Conservation (phyloP, 2,329 filamentous ascomycete genomes). For the Xylariaceae sp. region DNA sequence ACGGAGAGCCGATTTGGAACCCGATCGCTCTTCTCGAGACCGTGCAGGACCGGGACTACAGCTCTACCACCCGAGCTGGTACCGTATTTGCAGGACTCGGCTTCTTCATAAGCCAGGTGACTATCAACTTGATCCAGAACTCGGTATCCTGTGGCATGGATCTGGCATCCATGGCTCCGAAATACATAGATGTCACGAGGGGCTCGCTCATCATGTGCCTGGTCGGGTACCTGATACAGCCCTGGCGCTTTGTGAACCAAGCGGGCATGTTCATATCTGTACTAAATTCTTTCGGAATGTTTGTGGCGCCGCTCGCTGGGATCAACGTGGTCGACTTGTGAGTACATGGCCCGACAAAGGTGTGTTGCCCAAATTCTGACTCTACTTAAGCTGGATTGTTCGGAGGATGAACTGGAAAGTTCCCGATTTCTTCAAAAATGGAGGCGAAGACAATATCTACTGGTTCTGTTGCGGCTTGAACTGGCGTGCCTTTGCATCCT, state of each 20-base stretch:
- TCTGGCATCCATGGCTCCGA: constrained; percentile 10
- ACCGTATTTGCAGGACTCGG: constrained; percentile 13
- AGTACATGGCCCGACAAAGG: constrained; percentile 1
- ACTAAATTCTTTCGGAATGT: constrained; percentile 7
- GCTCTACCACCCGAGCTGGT: constrained; percentile 5
- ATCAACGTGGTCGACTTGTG: constrained; percentile 14
- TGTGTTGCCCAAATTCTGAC: neutral
- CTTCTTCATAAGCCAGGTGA: constrained; percentile 6
- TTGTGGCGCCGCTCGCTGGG: constrained; percentile 8
- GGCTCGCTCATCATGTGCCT: constrained; percentile 13
- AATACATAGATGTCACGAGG: constrained; percentile 12
- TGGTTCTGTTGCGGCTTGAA: constrained; percentile 9
- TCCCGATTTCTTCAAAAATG: constrained; percentile 12
- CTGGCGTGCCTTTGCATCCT: constrained; percentile 6
- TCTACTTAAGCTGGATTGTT: constrained; percentile 9
- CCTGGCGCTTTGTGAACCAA: constrained; percentile 7
- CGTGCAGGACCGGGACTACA: constrained; percentile 5
- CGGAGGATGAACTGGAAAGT: constrained; percentile 12
- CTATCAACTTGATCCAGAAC: constrained; percentile 13
- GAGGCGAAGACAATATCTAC: constrained; percentile 11
- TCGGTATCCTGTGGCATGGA: constrained; percentile 11
- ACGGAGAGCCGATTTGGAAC: constrained; percentile 8
- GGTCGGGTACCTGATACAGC: constrained; percentile 9
- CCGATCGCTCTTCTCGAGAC: constrained; percentile 9
- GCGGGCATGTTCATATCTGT: constrained; percentile 6